Conservation (phyloP, 345 rosid genomes). For the Euphorbia pulcherrima region DNA sequence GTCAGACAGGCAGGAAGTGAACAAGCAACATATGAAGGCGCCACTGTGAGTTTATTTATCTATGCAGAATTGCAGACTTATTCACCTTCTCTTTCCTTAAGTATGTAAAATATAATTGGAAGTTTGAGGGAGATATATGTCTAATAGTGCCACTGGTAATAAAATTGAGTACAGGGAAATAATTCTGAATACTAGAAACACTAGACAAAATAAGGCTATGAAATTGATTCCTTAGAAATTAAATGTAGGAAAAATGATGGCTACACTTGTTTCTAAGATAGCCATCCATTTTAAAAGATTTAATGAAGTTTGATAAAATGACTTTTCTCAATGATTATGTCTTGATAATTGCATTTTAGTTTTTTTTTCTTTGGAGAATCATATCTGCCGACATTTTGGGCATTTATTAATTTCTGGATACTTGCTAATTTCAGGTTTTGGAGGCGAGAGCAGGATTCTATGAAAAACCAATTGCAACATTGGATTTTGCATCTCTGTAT, state of each 20-base stretch:
- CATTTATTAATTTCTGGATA: constrained; percentile 26
- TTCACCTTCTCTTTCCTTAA: not conserved
- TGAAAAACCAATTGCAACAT: constrained; percentile 90
- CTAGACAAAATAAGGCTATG: not conserved
- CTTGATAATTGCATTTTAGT: not conserved
- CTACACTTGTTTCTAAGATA: not conserved
- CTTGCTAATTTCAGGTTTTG: constrained; percentile 58
- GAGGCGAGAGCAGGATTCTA: constrained; percentile 90
- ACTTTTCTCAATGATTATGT: not conserved
- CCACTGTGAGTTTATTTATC: constrained; percentile 70
- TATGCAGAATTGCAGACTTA: too few species aligned
- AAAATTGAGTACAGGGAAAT: not conserved
- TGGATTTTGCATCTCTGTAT: constrained; percentile 96
- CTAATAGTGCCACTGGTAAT: not conserved
- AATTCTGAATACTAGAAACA: not conserved
- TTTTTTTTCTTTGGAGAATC: not conserved
- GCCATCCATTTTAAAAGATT: not conserved
- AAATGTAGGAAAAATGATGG: not conserved
- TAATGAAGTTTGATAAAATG: not conserved
- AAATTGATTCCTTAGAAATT: not conserved
- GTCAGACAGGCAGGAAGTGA: constrained; percentile 83
- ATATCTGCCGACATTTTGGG: constrained; percentile 13
- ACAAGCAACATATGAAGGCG: constrained; percentile 95
- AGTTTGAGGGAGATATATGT: not conserved
- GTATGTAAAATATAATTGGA: not conserved